phyloP scores from a whole-genome alignment of 495 filamentous ascomycete species.

The Rhizodiscina lignyota region DNA sequence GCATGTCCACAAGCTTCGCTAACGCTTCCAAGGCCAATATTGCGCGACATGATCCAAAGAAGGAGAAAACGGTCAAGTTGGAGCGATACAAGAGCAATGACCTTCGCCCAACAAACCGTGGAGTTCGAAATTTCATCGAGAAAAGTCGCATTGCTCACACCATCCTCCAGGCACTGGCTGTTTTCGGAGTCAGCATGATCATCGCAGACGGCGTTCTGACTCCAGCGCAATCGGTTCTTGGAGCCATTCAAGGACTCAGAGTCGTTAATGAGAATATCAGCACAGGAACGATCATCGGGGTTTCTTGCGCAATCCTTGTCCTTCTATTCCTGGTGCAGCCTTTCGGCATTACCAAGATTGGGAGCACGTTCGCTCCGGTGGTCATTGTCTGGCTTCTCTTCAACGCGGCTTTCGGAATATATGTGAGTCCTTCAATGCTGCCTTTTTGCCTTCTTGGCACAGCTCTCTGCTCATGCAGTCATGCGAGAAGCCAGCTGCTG shows the following conservation, averaged over 20 bases:
- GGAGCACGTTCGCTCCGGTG: conserved; percentile 44
- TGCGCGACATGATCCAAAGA: conserved; percentile 14
- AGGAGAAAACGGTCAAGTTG: conserved; percentile 24
- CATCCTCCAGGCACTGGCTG: conserved; percentile 47
- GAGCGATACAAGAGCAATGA: conserved; percentile 40
- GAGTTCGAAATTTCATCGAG: conserved; percentile 40
- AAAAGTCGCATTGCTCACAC: conserved; percentile 31
- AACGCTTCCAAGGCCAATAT: conserved; percentile 7
- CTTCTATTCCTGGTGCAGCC: conserved; percentile 49
- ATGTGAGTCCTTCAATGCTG: conserved; percentile 13
- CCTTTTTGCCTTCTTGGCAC: background rate
- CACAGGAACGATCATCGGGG: conserved; percentile 41
- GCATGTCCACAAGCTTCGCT: background rate
- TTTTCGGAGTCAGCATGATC: conserved; percentile 54
- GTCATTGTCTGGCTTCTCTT: conserved; percentile 53
- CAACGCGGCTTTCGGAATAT: conserved; percentile 46
- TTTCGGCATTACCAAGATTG: conserved; percentile 44
- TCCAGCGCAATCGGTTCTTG: conserved; percentile 54
- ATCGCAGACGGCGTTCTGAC: conserved; percentile 54
- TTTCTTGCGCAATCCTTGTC: conserved; percentile 46
- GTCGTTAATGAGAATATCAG: conserved; percentile 28
- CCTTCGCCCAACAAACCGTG: conserved; percentile 31
- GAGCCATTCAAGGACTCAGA: conserved; percentile 47
- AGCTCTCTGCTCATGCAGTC: background rate
- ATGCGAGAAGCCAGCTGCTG: background rate